Conservation (phyloP, 2,329 filamentous ascomycete species). For the Aspergillus vadensis region DNA sequence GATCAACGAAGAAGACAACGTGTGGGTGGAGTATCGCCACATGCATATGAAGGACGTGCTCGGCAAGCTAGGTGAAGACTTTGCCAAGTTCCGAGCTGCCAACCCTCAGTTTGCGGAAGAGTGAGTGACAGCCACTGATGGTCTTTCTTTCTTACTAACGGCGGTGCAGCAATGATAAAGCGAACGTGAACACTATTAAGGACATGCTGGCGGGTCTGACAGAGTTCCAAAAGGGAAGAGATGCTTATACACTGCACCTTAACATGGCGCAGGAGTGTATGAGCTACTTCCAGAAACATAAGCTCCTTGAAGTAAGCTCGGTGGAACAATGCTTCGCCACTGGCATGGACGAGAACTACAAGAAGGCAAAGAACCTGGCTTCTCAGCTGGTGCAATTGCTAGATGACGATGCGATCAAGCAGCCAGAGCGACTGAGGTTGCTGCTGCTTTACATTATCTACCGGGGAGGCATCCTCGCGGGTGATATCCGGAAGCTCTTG, state of each 20-base stretch:
- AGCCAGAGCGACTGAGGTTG: slow-evolving; percentile 77
- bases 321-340: slow-evolving; percentile 91
- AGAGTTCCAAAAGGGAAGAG: slow-evolving; percentile 94
- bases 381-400: slow-evolving; percentile 84
- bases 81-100: slow-evolving; percentile 84
- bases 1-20: slow-evolving; percentile 83
- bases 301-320: slow-evolving; percentile 81
- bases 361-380: slow-evolving; percentile 85
- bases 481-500: slow-evolving; percentile 82
- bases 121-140: slow-evolving; percentile 29
- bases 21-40: slow-evolving; percentile 95
- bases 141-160: slow-evolving; percentile 8
- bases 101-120: slow-evolving; percentile 90
- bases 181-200: slow-evolving; percentile 85
- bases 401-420: slow-evolving; percentile 75
- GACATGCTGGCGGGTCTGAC: slow-evolving; percentile 95
- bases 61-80: slow-evolving; percentile 87
- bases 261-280: slow-evolving; percentile 98
- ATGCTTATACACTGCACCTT: slow-evolving; percentile 89
- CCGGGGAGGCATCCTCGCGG: slow-evolving; percentile 77
- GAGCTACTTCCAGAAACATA: slow-evolving; percentile 83
- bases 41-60: slow-evolving; percentile 98
- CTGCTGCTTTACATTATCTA: slow-evolving; percentile 85
- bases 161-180: slow-evolving; percentile 59
- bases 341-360: slow-evolving; percentile 87